A percentile compares a stretch with the other conserved stretches of the same genome.
Evolutionary conservation across 2,329 filamentous ascomycete species (phyloP).

Genomic region (Fusarium devonianum): DNA sequence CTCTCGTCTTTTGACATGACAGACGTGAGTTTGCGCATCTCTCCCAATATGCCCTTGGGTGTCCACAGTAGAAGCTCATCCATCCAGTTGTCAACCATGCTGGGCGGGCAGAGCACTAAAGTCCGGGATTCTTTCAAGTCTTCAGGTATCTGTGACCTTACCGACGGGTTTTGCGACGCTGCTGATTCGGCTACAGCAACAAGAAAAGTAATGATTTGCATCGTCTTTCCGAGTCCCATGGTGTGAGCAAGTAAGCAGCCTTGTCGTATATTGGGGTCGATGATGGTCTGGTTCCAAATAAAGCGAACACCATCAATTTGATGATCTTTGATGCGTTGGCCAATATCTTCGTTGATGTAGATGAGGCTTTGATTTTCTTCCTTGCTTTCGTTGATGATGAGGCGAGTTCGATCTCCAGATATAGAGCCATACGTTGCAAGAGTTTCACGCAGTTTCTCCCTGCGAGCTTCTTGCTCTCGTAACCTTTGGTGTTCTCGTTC

Average conservation of each 20-base stretch:
- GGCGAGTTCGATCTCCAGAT: conserved; percentile 54
- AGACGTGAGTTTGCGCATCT: conserved; percentile 62
- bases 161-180: conserved; percentile 60
- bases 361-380: conserved; percentile 66
- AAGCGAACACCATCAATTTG: conserved; percentile 85
- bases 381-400: conserved; percentile 74
- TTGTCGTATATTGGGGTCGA: conserved; percentile 63
- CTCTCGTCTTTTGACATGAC: conserved; percentile 49
- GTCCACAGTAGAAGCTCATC: conserved; percentile 80
- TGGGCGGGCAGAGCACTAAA: conserved; percentile 78
- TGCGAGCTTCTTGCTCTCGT: conserved; percentile 62
- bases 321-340: conserved; percentile 74
- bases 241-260: conserved; percentile 87
- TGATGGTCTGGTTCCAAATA: conserved; percentile 84
- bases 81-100: conserved; percentile 81
- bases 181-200: conserved; percentile 74
- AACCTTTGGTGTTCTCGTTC: conserved; percentile 61
- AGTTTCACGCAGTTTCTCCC: conserved; percentile 54
- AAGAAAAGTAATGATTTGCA: conserved; percentile 88
- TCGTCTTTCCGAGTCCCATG: conserved; percentile 92
- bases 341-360: conserved; percentile 71
- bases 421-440: conserved; percentile 54
- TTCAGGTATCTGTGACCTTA: conserved; percentile 72
- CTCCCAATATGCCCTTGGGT: conserved; percentile 61
- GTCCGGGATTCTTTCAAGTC: conserved; percentile 68